Evolutionary conservation across 2,329 filamentous ascomycete species (phyloP).

Genomic region (Xylaria sp.): DNA sequence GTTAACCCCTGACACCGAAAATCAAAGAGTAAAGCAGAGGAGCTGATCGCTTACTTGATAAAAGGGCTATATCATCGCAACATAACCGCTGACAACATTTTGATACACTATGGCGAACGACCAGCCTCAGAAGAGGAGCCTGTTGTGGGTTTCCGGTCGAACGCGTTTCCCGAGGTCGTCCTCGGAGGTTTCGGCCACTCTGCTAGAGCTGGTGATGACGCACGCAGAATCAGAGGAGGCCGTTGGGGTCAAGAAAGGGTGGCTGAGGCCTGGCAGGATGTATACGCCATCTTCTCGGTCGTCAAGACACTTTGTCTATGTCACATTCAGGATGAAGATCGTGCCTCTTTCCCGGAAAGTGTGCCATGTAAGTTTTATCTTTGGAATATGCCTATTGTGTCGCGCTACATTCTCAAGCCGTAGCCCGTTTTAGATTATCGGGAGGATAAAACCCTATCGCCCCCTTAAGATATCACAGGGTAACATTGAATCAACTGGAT

Average conservation of each 20-base stretch:
- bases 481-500: not conserved
- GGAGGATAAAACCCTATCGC: too few species aligned
- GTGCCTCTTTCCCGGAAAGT: not conserved
- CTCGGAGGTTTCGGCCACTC: slow-evolving; percentile 17
- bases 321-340: not conserved
- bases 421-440: too few species aligned
- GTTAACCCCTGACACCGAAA: not conserved
- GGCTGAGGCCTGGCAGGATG: slow-evolving; percentile 11
- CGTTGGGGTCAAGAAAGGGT: not conserved
- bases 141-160: not conserved
- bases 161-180: slow-evolving; percentile 27
- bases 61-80: slow-evolving; percentile 19
- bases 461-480: not conserved
- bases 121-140: not conserved
- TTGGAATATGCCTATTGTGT: not conserved
- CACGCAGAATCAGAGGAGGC: not conserved
- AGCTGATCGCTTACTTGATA: not conserved
- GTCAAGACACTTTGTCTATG: not conserved
- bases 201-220: not conserved
- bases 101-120: slow-evolving; percentile 20
- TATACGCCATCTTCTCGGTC: not conserved
- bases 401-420: not conserved
- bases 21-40: not conserved
- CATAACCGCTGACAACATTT: slow-evolving; percentile 10
- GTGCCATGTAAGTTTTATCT: not conserved